Evolutionary conservation across 73 alveolate genomes (phyloP), one percentile per base, ranked within the genome.

Genomic region (Tetrahymena elliotti): DNA sequence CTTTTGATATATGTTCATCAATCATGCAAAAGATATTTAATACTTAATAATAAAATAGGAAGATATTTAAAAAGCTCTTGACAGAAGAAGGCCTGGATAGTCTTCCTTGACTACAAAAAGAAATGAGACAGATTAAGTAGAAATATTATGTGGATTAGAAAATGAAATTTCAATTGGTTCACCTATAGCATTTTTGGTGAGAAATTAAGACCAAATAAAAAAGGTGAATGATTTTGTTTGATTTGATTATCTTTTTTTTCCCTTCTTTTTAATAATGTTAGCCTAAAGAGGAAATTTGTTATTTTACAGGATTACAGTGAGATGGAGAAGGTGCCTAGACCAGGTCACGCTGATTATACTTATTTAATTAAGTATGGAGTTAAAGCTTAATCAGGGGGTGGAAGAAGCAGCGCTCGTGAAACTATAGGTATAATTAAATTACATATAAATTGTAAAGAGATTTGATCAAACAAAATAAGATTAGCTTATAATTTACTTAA

Each of bases 341-440:
- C 99, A 4, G 99, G 99, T 11, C 99, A 98, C 84, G 99, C 99
- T 4, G 99, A 98, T 94, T 97, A 94, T 93, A 97, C 99, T 12
- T 98, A 98, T 93, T 94, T 95, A 93, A 93, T 94, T 84, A 98
- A 98, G 94, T 98, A 98, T 38, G 98, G 98, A 35, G 93, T 96
- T 24, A 97, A 97, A 24, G 98, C 98, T 39, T 95, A 97, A 53
- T 94, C 97, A 53, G 99, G 99, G 16, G 99, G 99, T 3, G 99
- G 99, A 93, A 96, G 99, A 38, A 96, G 99, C 41, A 94, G 98
- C 16, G 99, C 99, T 0, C 84, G 98, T 15, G 98, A 97, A 93
- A 97, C 98, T 24, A 94, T 97, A 84, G 98, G 97, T 41, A 41
- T n/a, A n/a, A n/a, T n/a, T n/a, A n/a, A n/a, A n/a, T n/a, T n/a